Percentiles rank a stretch among this genome's conserved stretches.
These are phyloP conservation scores for Larix sibirica DNA, from an alignment of 83 land plant species.

Conservation along the genomic window DNA sequence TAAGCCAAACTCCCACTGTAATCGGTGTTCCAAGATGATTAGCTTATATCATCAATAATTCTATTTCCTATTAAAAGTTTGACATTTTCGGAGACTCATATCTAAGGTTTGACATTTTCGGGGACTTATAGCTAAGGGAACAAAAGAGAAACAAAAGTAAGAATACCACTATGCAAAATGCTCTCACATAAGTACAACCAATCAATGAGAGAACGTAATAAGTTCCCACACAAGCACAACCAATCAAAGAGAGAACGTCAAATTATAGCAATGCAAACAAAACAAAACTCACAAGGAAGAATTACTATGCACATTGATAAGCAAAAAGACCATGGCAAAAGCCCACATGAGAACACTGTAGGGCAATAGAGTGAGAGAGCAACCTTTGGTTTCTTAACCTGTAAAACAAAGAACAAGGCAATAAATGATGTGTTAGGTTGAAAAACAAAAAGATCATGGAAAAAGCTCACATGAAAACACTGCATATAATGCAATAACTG, in stretches of 20 bases:
- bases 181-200: not conserved
- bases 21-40: not conserved
- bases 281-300: not conserved
- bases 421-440: no score
- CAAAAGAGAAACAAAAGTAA: constrained; percentile 11
- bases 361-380: no score
- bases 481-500: not conserved
- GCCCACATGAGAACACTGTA: constrained; percentile 25
- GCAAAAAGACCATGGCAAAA: constrained; percentile 19
- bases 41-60: not conserved
- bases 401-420: no score
- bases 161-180: constrained; percentile 18
- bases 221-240: not conserved
- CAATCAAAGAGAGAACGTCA: not conserved
- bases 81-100: constrained; percentile 11
- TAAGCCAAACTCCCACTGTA: not conserved
- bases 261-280: not conserved
- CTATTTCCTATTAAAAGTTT: no score
- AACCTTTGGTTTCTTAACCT: no score
- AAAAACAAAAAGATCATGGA: no score
- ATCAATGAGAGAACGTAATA: not conserved
- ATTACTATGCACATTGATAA: constrained; percentile 46
- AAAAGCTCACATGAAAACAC: no score
- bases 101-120: not conserved
- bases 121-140: constrained; percentile 26